Evolutionary conservation across 306 rosid species (phyloP), one percentile per base, ranked within the genome.

Genomic region (Rosa lucieae): DNA sequence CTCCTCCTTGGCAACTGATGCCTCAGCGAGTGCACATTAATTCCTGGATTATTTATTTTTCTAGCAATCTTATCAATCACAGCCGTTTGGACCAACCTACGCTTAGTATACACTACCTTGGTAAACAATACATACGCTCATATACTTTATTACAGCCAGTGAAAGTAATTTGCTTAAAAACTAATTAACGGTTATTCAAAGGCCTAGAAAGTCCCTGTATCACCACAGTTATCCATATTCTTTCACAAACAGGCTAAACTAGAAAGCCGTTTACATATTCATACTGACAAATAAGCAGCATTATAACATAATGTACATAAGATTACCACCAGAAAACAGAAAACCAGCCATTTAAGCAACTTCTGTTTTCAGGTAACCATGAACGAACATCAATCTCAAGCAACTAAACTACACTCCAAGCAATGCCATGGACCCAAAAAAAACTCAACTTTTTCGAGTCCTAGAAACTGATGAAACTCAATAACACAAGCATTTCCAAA

Each of bases 261-360:
- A 13, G 32, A 65, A 52, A 52, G 12, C 5, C 39, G 17, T 29
- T 12, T 44, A 8, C 56, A 4, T 46, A 29, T 56, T 18, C 39
- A 17, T 8, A 15, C 70, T 48, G 52, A 53, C 3, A 37, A n/a
- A 35, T 10, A 15, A 66, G 12, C 23, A 37, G 23, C 46, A 66
- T 17, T 2, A 6, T 37, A 65, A 35, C 44, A 18, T 55, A 55
- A 55, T 55, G 61, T 18, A 55, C 21, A 55, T 8, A 2, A 56
- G 29, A 56, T 8, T 20, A 68, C 13, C 14, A 69, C 15, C 13
- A 8, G 23, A 40, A 55, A 14, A 23, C 17, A 37, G 21, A 67
- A 67, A 51, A 29, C 18, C 80, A 35, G n/a, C 44, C 73, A 78
- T 8, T 12, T 53, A 56, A 56, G 32, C 71, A 44, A 44, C 46